Percentiles rank a stretch among this genome's conserved stretches.
phyloP scores from a whole-genome alignment of 2,329 filamentous ascomycete species.

The Zelopaecilomyces penicillatus region DNA sequence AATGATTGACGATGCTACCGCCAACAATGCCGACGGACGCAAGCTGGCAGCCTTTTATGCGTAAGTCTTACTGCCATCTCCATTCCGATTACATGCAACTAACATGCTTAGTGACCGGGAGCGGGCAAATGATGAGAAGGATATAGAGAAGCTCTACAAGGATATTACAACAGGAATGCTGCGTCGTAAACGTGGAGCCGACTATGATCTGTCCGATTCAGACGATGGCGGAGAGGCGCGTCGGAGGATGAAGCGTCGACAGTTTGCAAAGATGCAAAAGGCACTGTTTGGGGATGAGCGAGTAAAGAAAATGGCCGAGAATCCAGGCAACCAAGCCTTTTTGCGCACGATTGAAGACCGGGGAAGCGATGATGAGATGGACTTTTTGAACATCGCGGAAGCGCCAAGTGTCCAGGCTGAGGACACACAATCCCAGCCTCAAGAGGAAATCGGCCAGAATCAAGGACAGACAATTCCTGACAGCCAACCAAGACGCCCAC shows the following conservation, averaged over 20 bases:
- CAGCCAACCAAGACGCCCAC: slow-evolving; percentile 39
- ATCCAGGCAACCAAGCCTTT: slow-evolving; percentile 85
- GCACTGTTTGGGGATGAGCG: slow-evolving; percentile 82
- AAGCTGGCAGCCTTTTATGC: slow-evolving; percentile 81
- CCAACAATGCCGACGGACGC: slow-evolving; percentile 69
- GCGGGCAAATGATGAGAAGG: slow-evolving; percentile 72
- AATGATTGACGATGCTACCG: slow-evolving; percentile 82
- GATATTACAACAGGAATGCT: slow-evolving; percentile 86
- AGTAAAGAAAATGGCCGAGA: slow-evolving; percentile 80
- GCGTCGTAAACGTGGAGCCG: slow-evolving; percentile 72
- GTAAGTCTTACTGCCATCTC: slow-evolving; percentile 47
- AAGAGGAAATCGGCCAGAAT: slow-evolving; percentile 18
- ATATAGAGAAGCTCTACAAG: slow-evolving; percentile 83
- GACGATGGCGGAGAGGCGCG: slow-evolving; percentile 77
- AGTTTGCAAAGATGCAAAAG: slow-evolving; percentile 87
- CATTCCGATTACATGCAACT: slow-evolving; percentile 3
- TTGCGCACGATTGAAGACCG: slow-evolving; percentile 81
- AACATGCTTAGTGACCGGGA: slow-evolving; percentile 58
- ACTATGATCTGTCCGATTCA: slow-evolving; percentile 80
- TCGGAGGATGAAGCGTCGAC: slow-evolving; percentile 71
- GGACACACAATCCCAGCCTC: slow-evolving; percentile 25
- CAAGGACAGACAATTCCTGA: slow-evolving; percentile 35
- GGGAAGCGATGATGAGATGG: slow-evolving; percentile 65
- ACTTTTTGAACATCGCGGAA: slow-evolving; percentile 54
- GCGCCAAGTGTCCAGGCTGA: slow-evolving; percentile 24